A percentile compares a stretch with the other conserved stretches of the same genome.
Evolutionary conservation across 2,329 filamentous ascomycete species (phyloP).

Genomic region (Ceratocystis colombiana): DNA sequence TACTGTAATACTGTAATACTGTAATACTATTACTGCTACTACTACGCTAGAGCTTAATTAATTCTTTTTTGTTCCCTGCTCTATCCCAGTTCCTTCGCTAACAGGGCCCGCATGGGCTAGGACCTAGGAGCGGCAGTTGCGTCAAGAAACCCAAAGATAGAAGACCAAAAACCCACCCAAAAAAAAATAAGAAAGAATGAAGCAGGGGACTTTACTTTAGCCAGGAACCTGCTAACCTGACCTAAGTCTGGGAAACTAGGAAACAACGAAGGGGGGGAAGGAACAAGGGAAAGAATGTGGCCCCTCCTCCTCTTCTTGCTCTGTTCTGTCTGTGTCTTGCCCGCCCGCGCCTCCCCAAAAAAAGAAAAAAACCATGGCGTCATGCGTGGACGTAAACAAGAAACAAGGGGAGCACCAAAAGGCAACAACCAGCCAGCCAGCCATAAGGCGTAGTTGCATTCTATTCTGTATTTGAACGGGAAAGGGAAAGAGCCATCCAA

Average conservation of each 20-base stretch:
- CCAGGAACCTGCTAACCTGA: background rate
- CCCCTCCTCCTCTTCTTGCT: conserved; percentile 2
- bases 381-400: conserved; percentile 6
- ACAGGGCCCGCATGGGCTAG: background rate
- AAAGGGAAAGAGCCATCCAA: no score
- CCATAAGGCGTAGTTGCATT: background rate
- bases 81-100: background rate
- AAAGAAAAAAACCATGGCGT: conserved; percentile 13
- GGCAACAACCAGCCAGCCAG: background rate
- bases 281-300: conserved; percentile 1
- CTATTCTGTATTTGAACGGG: no score
- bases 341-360: background rate
- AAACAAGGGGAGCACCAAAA: background rate
- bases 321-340: background rate
- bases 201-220: background rate
- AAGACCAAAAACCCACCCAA: background rate
- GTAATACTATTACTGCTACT: background rate
- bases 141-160: background rate
- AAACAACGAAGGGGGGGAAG: background rate
- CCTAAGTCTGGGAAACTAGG: background rate
- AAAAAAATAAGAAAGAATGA: background rate
- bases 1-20: no score
- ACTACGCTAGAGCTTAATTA: background rate
- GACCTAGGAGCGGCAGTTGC: conserved; percentile 3
- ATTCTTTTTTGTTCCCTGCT: background rate